These are phyloP conservation scores for Linderniella brevidens DNA, from an alignment of 257 asterid genomes.

Conservation along the genomic window DNA sequence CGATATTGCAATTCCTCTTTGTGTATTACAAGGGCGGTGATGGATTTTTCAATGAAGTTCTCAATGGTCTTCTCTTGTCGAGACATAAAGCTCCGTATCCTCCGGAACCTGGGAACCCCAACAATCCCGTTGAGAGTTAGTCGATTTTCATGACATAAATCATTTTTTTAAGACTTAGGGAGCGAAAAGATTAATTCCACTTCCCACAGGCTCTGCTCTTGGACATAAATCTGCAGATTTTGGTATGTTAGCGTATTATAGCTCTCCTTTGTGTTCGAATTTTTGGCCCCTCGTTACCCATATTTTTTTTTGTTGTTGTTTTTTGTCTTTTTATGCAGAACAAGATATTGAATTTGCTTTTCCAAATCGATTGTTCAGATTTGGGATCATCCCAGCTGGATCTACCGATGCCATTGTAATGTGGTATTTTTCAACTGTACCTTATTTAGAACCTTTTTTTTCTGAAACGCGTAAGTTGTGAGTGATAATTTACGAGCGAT, in stretches of 20 bases:
- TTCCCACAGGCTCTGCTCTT: slow-evolving; percentile 34
- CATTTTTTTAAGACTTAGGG: no score
- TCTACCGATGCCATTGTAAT: slow-evolving; percentile 94
- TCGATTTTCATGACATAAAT: no score
- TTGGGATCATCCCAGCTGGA: slow-evolving; percentile 97
- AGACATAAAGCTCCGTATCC: slow-evolving; percentile 85
- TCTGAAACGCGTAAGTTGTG: no score
- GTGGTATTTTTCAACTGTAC: slow-evolving; percentile 29
- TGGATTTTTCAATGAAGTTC: slow-evolving; percentile 86
- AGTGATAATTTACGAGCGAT: no score
- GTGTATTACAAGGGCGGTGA: slow-evolving; percentile 73
- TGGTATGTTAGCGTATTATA: slow-evolving; percentile 23
- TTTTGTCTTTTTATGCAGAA: slow-evolving; percentile 24
- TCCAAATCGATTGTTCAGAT: slow-evolving; percentile 61
- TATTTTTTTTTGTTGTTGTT: slow-evolving; percentile 10
- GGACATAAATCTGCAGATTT: slow-evolving; percentile 20
- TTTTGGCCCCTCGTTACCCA: slow-evolving; percentile 8
- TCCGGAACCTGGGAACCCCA: slow-evolving; percentile 38
- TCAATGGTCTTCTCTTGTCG: slow-evolving; percentile 68
- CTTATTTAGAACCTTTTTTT: no score
- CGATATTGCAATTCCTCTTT: neutral
- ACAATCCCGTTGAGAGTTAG: slow-evolving; percentile 21
- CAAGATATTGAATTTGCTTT: slow-evolving; percentile 41
- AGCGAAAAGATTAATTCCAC: slow-evolving; percentile 17
- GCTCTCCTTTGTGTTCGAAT: slow-evolving; percentile 1